Evolutionary conservation across 306 rosid genomes (phyloP), one percentile per base, ranked within the genome.

Genomic region (Mimosa bimucronata): DNA sequence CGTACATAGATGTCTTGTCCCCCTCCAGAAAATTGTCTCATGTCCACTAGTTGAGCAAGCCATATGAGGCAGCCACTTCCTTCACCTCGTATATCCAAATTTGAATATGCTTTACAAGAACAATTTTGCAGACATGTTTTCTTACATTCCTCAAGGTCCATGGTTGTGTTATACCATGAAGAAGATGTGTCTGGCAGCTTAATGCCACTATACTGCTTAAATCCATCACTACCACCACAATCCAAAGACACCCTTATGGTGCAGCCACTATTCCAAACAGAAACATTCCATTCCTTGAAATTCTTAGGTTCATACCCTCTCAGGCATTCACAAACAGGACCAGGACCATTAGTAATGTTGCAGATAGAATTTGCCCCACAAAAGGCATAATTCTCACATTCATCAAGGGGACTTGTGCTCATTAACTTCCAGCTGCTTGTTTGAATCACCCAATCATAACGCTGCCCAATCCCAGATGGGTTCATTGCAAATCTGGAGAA

Each of bases 1-100:
- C 30, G 73, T 16, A 80, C n/a, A 45, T 65, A 77, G 13, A 80
- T 13, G 62, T 76, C 82, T 77, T 80, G 84, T 15, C 87, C 85
- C 9, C 87, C 87, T 37, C 13, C 69, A 2, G 6, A 38, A 23
- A 9, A 42, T 14, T 15, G 30, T 46, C 50, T 67, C 6, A 73
- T 58, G 19, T 81, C 85, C 38, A 85, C 21, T 40, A 85, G 30
- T 14, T 81, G 2, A n/a, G n/a, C 34, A 11, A 71, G 74, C 85
- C 88, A 81, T 26, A 81, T 50, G 60, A 77, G 53, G 73, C 85
- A 85, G 9, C 88, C 85, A 58, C 69, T 67, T n/a, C 77, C 77
- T 12, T 48, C 58, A 28, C n/a, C 40, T 58, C 79, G 42, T 7
- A 75, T 16, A 29, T 52, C 73, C 42, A 69, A 29, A 19, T 48